A percentile compares a stretch with the other conserved stretches of the same genome.
These are phyloP conservation scores for Diaporthe citrichinensis DNA, from an alignment of 2,329 filamentous ascomycete genomes.

Conservation along the genomic window DNA sequence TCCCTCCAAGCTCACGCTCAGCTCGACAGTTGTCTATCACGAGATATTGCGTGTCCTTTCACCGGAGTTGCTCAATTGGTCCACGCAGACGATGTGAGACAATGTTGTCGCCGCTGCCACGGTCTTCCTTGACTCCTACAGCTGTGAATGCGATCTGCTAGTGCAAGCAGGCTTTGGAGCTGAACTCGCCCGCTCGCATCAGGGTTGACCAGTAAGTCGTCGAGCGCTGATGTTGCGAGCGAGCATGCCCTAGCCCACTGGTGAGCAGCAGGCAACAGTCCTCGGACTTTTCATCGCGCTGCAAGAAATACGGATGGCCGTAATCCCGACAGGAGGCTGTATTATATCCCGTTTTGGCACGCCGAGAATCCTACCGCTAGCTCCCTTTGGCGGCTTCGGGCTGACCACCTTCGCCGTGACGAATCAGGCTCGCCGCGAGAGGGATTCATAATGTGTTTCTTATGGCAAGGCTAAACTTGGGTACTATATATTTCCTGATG, in stretches of 20 bases:
- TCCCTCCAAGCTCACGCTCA: not conserved
- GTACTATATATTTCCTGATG: not conserved
- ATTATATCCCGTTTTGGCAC: not conserved
- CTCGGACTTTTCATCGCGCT: not conserved
- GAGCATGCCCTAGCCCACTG: not conserved
- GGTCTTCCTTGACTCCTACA: not conserved
- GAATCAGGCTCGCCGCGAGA: slow-evolving; percentile 10
- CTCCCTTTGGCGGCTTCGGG: not conserved
- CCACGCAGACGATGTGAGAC: not conserved
- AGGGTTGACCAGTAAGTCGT: not conserved
- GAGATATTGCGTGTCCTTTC: no score
- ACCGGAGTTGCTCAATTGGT: not conserved
- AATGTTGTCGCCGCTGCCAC: not conserved
- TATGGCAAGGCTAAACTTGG: no score
- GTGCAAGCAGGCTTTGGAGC: not conserved
- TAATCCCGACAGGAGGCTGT: not conserved
- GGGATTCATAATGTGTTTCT: not conserved
- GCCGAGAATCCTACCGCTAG: slow-evolving; percentile 24
- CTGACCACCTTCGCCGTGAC: slow-evolving; percentile 9
- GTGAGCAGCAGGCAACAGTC: not conserved
- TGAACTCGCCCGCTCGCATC: not conserved
- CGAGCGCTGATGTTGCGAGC: not conserved
- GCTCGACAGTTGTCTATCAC: no score
- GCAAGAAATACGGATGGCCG: not conserved
- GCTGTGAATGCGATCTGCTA: not conserved